These are phyloP conservation scores for Epithemia pelagica DNA, from an alignment of 108 stramenopile species.

Conservation along the genomic window DNA sequence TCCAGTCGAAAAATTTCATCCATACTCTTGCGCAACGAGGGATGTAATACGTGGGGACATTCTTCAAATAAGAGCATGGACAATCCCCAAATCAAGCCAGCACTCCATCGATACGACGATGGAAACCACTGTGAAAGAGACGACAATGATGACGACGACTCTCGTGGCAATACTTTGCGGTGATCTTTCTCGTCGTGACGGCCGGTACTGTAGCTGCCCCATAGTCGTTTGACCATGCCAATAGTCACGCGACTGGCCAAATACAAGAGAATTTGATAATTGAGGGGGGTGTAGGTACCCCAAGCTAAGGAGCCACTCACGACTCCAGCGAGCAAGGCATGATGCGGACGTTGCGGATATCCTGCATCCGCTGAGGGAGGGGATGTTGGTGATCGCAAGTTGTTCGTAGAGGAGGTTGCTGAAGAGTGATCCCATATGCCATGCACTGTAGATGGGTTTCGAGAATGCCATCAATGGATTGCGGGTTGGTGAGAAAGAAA, in stretches of 20 bases:
- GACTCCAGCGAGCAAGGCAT: constrained; percentile 73
- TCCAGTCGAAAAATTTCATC: constrained; percentile 76
- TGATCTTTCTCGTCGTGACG: background rate
- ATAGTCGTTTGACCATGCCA: constrained; percentile 51
- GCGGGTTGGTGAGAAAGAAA: no score
- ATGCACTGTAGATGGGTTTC: background rate
- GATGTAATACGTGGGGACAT: constrained; percentile 70
- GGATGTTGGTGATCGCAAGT: constrained; percentile 7
- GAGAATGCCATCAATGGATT: no score
- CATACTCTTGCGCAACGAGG: constrained; percentile 71
- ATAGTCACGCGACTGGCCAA: constrained; percentile 72
- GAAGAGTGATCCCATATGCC: background rate
- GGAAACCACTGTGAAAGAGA: no score
- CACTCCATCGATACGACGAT: constrained; percentile 47
- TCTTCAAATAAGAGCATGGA: constrained; percentile 83
- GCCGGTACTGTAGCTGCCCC: constrained; percentile 16
- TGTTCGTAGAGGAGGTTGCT: constrained; percentile 18
- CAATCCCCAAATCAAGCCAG: constrained; percentile 67
- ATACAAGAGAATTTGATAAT: constrained; percentile 77
- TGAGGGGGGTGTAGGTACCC: constrained; percentile 69
- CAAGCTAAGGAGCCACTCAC: constrained; percentile 78
- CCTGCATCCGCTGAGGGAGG: constrained; percentile 27
- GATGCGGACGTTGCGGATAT: constrained; percentile 56
- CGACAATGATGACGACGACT: background rate
- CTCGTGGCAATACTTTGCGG: background rate